Evolutionary conservation across 1,284 basidiomycete species (phyloP), one percentile per base, ranked within the genome.

Genomic region (Entoloma clypeatum): DNA sequence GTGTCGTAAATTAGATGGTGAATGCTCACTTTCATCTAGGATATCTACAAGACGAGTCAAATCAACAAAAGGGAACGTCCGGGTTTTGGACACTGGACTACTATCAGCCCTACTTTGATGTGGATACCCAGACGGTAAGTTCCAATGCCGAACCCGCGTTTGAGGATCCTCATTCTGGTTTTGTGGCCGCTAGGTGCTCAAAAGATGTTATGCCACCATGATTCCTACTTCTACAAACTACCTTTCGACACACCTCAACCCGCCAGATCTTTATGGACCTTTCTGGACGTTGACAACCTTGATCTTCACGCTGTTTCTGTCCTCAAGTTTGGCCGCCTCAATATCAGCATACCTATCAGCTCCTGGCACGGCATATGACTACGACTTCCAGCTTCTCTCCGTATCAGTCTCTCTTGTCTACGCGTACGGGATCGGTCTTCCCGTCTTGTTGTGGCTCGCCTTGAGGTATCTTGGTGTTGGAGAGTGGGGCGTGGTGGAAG

Each of bases 281-380:
- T 96, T 97, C 69, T 97, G 93, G 93, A 89, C 92, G 0, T 75
- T 94, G 35, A 93, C 92, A 0, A 95, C 92, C 1, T 78, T 96
- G 49, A 86, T 95, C 36, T 90, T 96, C 57, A 74, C 83, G 1
- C 79, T 96, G 41, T 96, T 93, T 68, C 79, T 94, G 43, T 93
- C 88, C 23, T 94, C 92, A 0, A 92, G 88, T 16, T 79, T 96
- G 30, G 89, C 84, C 2, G 79, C 86, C 5, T 89, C 88, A 27
- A 84, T 96, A 52, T 71, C 83, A 1, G 75, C 79, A 14, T 95
- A 92, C 64, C 75, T 95, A 28, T 84, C 86, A 18, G 64, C 74
- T 25, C 68, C 75, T 1, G 68, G 62, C 3, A 54, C 70, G 14
- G 66, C 66, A 45, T 87, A 79, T 53, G 79, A 80, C 46, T 92